A percentile compares a stretch with the other conserved stretches of the same genome.
phyloP scores from a whole-genome alignment of 2,329 filamentous ascomycete genomes.

The Juglanconis sp. region DNA sequence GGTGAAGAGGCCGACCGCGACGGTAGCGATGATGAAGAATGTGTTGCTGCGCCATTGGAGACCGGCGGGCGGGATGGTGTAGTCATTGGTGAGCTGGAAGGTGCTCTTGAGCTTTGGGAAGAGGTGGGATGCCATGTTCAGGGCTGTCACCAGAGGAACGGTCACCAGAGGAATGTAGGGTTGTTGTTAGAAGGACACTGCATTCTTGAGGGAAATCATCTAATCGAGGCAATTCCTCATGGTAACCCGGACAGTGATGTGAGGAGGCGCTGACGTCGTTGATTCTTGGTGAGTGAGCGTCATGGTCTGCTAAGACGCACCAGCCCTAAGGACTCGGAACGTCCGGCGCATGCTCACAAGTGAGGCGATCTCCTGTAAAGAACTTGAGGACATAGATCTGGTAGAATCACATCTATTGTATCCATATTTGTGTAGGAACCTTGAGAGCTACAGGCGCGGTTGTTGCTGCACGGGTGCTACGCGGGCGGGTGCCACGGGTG shows the following conservation, averaged over 20 bases:
- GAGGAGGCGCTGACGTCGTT: neutral
- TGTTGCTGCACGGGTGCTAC: too few relatives aligned
- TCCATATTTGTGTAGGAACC: too few relatives aligned
- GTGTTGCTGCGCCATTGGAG: slow-evolving; percentile 53
- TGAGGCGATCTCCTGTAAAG: neutral
- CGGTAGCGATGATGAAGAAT: slow-evolving; percentile 55
- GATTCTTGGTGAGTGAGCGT: neutral
- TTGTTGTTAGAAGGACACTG: neutral
- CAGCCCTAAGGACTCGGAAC: neutral
- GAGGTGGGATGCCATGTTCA: neutral
- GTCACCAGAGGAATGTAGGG: neutral
- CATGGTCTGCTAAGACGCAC: neutral
- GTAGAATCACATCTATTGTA: neutral
- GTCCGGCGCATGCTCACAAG: neutral
- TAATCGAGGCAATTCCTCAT: neutral
- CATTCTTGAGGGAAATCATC: neutral
- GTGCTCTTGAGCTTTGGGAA: slow-evolving; percentile 4
- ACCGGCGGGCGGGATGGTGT: slow-evolving; percentile 1
- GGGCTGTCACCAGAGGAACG: neutral
- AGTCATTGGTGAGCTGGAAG: slow-evolving; percentile 10
- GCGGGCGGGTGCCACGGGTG: too few relatives aligned
- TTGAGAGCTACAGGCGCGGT: too few relatives aligned
- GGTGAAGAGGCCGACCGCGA: slow-evolving; percentile 53
- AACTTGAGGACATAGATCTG: neutral
- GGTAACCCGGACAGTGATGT: neutral